A percentile compares a stretch with the other conserved stretches of the same genome.
Evolutionary conservation across 164 flowering plant species (phyloP).

Genomic region (Vitis labrusca): DNA sequence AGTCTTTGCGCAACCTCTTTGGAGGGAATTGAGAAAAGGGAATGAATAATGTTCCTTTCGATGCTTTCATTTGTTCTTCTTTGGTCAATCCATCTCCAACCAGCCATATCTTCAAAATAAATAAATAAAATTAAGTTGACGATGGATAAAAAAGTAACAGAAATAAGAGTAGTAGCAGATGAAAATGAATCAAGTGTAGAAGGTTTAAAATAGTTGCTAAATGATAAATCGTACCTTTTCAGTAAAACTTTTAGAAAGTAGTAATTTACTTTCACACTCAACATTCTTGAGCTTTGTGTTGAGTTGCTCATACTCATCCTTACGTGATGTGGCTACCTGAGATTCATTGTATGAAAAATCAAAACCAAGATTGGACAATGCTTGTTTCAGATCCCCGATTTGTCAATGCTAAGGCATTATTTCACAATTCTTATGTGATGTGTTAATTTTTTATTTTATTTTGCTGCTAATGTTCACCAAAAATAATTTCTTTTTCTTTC

Average conservation of each 20-base stretch:
- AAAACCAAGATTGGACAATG: no score
- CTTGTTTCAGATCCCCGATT: no score
- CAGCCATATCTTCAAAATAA: constrained; percentile 44
- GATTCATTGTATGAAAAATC: not conserved
- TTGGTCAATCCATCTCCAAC: constrained; percentile 49
- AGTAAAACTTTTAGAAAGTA: constrained; percentile 16
- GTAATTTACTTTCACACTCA: constrained; percentile 17
- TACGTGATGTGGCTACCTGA: constrained; percentile 5
- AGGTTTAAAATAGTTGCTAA: not conserved
- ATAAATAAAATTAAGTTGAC: not conserved
- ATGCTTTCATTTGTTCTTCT: constrained; percentile 42
- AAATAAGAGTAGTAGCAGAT: no score
- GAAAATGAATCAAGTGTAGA: no score
- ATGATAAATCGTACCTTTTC: constrained; percentile 21
- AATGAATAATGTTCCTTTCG: constrained; percentile 45
- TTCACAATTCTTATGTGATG: no score
- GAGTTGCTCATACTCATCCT: constrained; percentile 31
- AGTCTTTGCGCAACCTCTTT: constrained; percentile 43
- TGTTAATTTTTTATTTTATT: no score
- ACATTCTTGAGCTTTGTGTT: constrained; percentile 1
- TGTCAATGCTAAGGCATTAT: no score
- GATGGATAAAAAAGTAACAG: no score
- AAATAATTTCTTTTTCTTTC: not conserved
- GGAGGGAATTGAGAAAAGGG: constrained; percentile 54
- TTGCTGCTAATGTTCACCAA: not conserved